These are phyloP conservation scores for Microbotryum saponariae DNA, from an alignment of 1,284 basidiomycete species.

Conservation along the genomic window DNA sequence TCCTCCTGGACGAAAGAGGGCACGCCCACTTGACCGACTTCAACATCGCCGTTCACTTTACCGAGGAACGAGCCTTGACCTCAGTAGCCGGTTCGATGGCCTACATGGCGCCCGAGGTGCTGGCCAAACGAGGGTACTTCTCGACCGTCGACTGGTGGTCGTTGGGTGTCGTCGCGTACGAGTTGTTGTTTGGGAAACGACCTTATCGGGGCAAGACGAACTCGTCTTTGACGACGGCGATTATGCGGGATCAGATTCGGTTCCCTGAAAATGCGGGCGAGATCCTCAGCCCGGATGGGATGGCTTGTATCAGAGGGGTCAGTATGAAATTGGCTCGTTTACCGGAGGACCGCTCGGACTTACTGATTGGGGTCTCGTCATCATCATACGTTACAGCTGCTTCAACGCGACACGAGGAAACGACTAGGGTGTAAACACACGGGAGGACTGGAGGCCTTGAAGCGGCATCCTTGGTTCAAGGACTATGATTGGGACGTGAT, in stretches of 20 bases:
- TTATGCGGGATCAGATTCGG: conserved; percentile 50
- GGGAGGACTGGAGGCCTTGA: conserved; percentile 55
- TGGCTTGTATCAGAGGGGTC: conserved; percentile 63
- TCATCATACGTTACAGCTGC: conserved; percentile 49
- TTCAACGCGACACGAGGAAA: conserved; percentile 74
- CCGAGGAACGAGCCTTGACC: conserved; percentile 71
- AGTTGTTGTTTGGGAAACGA: conserved; percentile 80
- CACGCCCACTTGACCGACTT: conserved; percentile 97
- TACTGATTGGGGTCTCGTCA: neutral
- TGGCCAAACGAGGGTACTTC: conserved; percentile 53
- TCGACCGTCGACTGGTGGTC: conserved; percentile 96
- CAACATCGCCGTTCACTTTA: conserved; percentile 96
- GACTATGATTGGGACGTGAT: conserved; percentile 78
- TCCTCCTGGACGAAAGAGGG: conserved; percentile 80
- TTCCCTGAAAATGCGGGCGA: conserved; percentile 33
- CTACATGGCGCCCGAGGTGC: conserved; percentile 64
- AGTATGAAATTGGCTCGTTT: neutral
- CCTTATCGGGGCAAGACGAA: conserved; percentile 90
- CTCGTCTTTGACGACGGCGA: conserved; percentile 77
- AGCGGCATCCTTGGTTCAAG: conserved; percentile 77
- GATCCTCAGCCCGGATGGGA: conserved; percentile 73
- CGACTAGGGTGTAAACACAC: conserved; percentile 62
- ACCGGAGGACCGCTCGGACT: too few species aligned
- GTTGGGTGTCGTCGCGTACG: conserved; percentile 82
- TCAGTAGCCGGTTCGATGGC: conserved; percentile 96